Percentiles rank a stretch among this genome's conserved stretches.
Evolutionary conservation across 208 protist genomes (phyloP).

Genomic region (Leishmania tropica): DNA sequence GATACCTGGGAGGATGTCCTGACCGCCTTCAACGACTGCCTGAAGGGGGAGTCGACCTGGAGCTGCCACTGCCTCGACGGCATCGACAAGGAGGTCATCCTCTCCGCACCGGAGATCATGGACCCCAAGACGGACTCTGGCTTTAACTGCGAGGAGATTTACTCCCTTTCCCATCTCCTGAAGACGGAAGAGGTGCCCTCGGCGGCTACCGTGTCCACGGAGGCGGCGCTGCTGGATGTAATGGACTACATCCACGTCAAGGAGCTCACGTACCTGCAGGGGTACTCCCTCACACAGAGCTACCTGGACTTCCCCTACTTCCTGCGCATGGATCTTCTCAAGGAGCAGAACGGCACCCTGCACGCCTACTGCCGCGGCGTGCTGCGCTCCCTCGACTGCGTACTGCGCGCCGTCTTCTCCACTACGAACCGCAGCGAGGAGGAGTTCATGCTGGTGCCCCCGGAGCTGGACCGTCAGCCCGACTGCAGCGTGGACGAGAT

Average conservation of each 20-base stretch:
- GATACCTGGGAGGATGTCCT: slow-evolving; percentile 78
- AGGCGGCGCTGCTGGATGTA: slow-evolving; percentile 59
- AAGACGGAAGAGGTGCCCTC: slow-evolving; percentile 50
- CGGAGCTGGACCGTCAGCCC: slow-evolving; percentile 56
- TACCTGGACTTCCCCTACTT: slow-evolving; percentile 84
- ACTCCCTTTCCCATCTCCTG: slow-evolving; percentile 58
- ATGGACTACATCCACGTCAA: slow-evolving; percentile 77
- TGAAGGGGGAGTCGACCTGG: slow-evolving; percentile 54
- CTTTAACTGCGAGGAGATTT: slow-evolving; percentile 53
- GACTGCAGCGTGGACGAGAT: slow-evolving; percentile 62
- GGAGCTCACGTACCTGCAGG: slow-evolving; percentile 73
- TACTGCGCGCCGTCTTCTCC: slow-evolving; percentile 66
- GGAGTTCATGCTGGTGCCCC: slow-evolving; percentile 75
- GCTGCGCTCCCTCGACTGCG: slow-evolving; percentile 52
- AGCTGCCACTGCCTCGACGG: slow-evolving; percentile 59
- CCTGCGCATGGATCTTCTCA: slow-evolving; percentile 60
- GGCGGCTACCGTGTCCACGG: slow-evolving; percentile 39
- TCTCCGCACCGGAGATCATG: slow-evolving; percentile 85
- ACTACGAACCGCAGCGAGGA: slow-evolving; percentile 82
- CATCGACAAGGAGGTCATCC: slow-evolving; percentile 76
- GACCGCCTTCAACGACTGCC: slow-evolving; percentile 43
- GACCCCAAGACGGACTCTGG: slow-evolving; percentile 87
- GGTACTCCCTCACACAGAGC: slow-evolving; percentile 68
- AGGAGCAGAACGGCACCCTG: slow-evolving; percentile 59
- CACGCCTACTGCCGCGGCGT: slow-evolving; percentile 81